phyloP scores from a whole-genome alignment of 2,329 filamentous ascomycete genomes.

The Hypoxylon sp. region DNA sequence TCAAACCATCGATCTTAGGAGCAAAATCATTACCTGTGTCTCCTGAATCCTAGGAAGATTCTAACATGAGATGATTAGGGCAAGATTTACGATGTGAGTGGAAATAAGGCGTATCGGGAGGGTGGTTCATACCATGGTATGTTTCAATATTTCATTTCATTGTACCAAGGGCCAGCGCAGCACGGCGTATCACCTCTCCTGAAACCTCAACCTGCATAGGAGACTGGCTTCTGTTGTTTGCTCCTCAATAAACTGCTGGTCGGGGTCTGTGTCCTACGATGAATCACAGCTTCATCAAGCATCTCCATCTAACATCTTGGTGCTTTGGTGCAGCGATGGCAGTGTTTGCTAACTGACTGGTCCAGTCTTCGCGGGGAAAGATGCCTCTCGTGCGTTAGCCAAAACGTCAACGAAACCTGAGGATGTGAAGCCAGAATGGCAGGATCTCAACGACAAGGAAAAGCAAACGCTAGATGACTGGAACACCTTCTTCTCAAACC shows the following conservation, averaged over 20 bases:
- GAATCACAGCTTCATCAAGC: constrained; percentile 15
- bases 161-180: not conserved
- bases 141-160: constrained; percentile 39
- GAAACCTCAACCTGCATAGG: not conserved
- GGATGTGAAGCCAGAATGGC: constrained; percentile 84
- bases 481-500: constrained; percentile 95
- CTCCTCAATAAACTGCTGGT: not conserved
- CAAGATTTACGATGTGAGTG: constrained; percentile 91
- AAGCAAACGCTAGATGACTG: constrained; percentile 88
- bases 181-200: constrained; percentile 3
- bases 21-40: too few species aligned
- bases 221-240: constrained; percentile 18
- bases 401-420: constrained; percentile 86
- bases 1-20: too few species aligned
- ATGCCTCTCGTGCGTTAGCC: constrained; percentile 90
- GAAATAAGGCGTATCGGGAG: constrained; percentile 85
- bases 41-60: too few species aligned
- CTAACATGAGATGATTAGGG: constrained; percentile 63
- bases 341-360: constrained; percentile 38
- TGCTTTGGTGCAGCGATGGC: too few species aligned
- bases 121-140: constrained; percentile 86
- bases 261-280: constrained; percentile 16
- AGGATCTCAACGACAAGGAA: constrained; percentile 83
- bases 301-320: constrained; percentile 2
- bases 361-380: constrained; percentile 92